Percentiles rank a stretch among this genome's conserved stretches.
Evolutionary conservation across 495 filamentous ascomycete species (phyloP).

Genomic region (Penicillium waksmanii): DNA sequence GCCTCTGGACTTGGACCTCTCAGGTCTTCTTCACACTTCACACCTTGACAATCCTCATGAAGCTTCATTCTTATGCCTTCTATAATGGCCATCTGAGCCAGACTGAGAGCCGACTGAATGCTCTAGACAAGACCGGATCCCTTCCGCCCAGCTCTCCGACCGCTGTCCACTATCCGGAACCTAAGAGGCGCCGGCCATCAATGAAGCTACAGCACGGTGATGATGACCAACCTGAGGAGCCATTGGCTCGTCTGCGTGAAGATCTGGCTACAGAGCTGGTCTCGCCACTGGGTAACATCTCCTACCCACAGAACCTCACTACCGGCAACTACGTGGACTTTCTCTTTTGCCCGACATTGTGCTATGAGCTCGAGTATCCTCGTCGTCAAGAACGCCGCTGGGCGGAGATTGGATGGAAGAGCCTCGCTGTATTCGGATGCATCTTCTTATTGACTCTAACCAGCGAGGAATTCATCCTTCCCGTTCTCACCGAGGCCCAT

Average conservation of each 20-base stretch:
- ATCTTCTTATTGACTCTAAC: slow-evolving; percentile 92
- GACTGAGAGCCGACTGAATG: slow-evolving; percentile 74
- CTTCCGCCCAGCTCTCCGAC: slow-evolving; percentile 60
- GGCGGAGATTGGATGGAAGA: slow-evolving; percentile 83
- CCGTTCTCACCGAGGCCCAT: slow-evolving; percentile 79
- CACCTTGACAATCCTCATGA: slow-evolving; percentile 90
- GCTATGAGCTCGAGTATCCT: slow-evolving; percentile 97
- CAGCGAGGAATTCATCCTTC: slow-evolving; percentile 94
- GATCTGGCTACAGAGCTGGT: slow-evolving; percentile 88
- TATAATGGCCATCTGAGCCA: slow-evolving; percentile 96
- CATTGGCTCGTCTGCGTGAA: slow-evolving; percentile 71
- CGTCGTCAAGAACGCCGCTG: slow-evolving; percentile 73
- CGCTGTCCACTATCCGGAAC: slow-evolving; percentile 76
- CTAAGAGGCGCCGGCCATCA: slow-evolving; percentile 44
- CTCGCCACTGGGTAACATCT: slow-evolving; percentile 84
- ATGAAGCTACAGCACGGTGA: slow-evolving; percentile 36
- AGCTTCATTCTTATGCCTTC: slow-evolving; percentile 97
- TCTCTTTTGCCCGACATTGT: slow-evolving; percentile 90
- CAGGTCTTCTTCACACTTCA: slow-evolving; percentile 96
- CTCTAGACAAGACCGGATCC: slow-evolving; percentile 76
- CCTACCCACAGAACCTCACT: slow-evolving; percentile 89
- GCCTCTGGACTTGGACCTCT: slow-evolving; percentile 92
- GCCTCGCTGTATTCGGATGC: slow-evolving; percentile 90
- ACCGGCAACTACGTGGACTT: slow-evolving; percentile 82
- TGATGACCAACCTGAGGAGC: slow-evolving; percentile 45